These are phyloP conservation scores for Lachnellula occidentalis DNA, from an alignment of 2,329 filamentous ascomycete species.

Conservation along the genomic window DNA sequence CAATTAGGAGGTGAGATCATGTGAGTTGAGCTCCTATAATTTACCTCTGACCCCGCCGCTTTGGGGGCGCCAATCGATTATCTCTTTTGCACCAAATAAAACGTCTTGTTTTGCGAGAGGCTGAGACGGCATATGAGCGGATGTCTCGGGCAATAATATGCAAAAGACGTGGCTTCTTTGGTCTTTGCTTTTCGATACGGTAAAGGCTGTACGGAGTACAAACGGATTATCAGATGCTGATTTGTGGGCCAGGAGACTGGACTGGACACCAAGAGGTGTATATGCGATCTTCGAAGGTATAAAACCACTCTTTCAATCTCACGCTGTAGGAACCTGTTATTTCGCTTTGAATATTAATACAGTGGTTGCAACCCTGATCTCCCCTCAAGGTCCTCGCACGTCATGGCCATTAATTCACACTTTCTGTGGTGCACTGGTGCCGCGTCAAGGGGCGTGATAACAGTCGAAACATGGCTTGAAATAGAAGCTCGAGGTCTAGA, in stretches of 20 bases:
- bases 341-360: not conserved
- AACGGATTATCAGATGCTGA: not conserved
- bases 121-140: not conserved
- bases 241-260: not conserved
- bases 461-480: not conserved
- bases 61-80: not conserved
- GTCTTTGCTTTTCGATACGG: not conserved
- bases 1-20: conserved; percentile 5
- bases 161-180: not conserved
- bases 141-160: conserved; percentile 5
- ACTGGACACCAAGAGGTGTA: not conserved
- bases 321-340: not conserved
- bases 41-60: conserved; percentile 1
- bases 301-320: not conserved
- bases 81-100: not conserved
- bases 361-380: too few relatives aligned
- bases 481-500: not conserved
- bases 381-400: too few relatives aligned
- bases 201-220: not conserved
- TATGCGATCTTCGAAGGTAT: not conserved
- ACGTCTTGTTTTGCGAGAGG: too few relatives aligned
- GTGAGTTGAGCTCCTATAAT: not conserved
- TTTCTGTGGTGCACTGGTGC: too few relatives aligned
- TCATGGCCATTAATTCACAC: too few relatives aligned
- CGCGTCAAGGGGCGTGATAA: not conserved